Conservation (phyloP, 2,329 filamentous ascomycete species). For the Ophiognomonia clavigignenti-juglandacearum region DNA sequence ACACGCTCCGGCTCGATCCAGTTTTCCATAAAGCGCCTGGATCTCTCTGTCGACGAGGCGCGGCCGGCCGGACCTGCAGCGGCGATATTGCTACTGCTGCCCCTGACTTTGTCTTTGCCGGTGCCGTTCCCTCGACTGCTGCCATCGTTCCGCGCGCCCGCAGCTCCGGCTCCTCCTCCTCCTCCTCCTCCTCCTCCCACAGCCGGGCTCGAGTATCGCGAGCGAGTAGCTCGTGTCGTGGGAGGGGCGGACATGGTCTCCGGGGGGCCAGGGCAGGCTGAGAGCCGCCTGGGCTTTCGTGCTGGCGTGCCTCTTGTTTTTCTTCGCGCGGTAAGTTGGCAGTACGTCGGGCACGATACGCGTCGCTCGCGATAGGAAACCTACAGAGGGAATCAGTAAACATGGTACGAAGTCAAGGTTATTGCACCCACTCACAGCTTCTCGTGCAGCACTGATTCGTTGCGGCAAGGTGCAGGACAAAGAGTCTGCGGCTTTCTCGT, state of each 20-base stretch:
- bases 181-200: conserved; percentile 15
- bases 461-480: not conserved
- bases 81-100: conserved; percentile 4
- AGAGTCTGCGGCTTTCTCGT: not conserved
- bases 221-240: conserved; percentile 46
- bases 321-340: not conserved
- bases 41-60: conserved; percentile 23
- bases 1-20: conserved; percentile 57
- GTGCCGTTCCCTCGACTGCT: conserved; percentile 17
- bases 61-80: not conserved
- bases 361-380: not conserved
- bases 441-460: not conserved
- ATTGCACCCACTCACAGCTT: not conserved
- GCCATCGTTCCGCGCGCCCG: conserved; percentile 16
- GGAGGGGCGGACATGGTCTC: conserved; percentile 20
- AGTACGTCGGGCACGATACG: not conserved
- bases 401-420: not conserved
- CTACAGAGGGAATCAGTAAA: conserved; percentile 5
- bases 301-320: not conserved
- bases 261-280: conserved; percentile 19
- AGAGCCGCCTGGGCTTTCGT: conserved; percentile 16
- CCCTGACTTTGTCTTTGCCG: conserved; percentile 6
- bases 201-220: conserved; percentile 51
- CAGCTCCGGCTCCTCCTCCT: no score
- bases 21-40: conserved; percentile 44